Conservation (phyloP, 345 rosid genomes). For the Salix arbutifolia region DNA sequence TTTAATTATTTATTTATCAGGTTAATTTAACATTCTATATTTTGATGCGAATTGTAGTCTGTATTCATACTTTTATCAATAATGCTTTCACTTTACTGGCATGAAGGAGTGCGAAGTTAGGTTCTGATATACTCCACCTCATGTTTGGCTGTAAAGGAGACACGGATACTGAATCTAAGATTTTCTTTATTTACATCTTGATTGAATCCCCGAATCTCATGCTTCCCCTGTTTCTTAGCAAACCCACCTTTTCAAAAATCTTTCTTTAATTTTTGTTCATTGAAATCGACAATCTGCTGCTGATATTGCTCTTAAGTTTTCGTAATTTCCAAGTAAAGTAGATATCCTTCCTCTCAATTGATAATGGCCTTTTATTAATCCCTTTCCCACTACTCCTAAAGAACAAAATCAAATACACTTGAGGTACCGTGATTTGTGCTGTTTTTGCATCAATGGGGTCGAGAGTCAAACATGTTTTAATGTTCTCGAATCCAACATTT, state of each 20-base stretch:
- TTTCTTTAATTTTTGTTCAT: neutral
- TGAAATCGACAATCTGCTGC: neutral
- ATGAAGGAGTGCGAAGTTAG: neutral
- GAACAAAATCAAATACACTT: neutral
- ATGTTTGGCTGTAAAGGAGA: constrained; percentile 1
- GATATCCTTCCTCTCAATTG: neutral
- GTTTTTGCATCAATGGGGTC: neutral
- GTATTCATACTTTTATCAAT: neutral
- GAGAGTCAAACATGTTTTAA: neutral
- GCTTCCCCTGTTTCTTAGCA: neutral
- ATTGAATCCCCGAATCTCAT: neutral
- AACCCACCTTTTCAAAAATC: neutral
- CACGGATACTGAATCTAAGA: neutral
- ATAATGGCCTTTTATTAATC: neutral
- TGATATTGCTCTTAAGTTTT: neutral
- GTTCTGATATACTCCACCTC: neutral
- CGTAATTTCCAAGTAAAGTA: constrained; percentile 5
- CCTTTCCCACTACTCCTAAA: neutral
- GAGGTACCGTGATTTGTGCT: constrained; percentile 17
- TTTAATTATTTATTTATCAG: too few species aligned
- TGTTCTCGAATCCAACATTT: neutral
- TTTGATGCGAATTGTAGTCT: too few species aligned
- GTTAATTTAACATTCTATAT: too few species aligned
- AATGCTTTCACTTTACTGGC: constrained; percentile 1
- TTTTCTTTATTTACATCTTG: neutral